Percentiles rank a stretch among this genome's conserved stretches.
Evolutionary conservation across 2,329 filamentous ascomycete species (phyloP).

Genomic region (Colletotrichum graminicola): DNA sequence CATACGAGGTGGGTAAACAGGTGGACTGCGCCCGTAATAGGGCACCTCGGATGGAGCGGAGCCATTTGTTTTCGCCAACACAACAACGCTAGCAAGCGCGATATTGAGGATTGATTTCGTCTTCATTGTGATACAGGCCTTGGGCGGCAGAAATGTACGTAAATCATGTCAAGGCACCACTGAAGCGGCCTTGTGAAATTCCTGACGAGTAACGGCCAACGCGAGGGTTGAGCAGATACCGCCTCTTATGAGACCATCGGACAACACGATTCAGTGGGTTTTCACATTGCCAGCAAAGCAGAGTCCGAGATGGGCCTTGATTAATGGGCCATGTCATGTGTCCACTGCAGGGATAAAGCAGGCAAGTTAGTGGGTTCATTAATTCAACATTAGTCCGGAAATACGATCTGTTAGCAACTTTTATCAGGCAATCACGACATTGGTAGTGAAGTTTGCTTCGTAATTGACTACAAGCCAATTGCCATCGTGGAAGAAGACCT

Average conservation of each 20-base stretch:
- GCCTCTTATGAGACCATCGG: background rate
- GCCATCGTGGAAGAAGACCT: background rate
- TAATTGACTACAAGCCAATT: slow-evolving; percentile 1
- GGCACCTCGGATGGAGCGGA: slow-evolving; percentile 34
- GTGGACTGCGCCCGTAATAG: slow-evolving; percentile 34
- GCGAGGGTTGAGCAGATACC: fast-evolving
- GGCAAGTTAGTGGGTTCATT: slow-evolving; percentile 23
- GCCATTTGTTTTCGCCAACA: slow-evolving; percentile 8
- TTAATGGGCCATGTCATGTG: slow-evolving; percentile 32
- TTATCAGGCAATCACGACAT: slow-evolving; percentile 2
- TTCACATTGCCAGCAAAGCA: slow-evolving; percentile 8
- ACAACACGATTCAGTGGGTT: background rate
- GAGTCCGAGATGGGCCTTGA: slow-evolving; percentile 15
- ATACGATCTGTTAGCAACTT: background rate
- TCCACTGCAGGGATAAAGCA: background rate
- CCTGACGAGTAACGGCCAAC: fast-evolving
- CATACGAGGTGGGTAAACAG: slow-evolving; percentile 34
- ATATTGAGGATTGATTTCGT: background rate
- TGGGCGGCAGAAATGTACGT: too few relatives aligned
- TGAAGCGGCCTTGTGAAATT: background rate
- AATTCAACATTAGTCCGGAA: slow-evolving; percentile 22
- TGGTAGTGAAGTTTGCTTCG: background rate
- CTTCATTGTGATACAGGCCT: slow-evolving; percentile 19
- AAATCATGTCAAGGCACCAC: background rate
- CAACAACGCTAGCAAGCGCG: slow-evolving; percentile 17